Conservation (phyloP, 2,329 filamentous ascomycete species). For the Apiospora saccharicola region DNA sequence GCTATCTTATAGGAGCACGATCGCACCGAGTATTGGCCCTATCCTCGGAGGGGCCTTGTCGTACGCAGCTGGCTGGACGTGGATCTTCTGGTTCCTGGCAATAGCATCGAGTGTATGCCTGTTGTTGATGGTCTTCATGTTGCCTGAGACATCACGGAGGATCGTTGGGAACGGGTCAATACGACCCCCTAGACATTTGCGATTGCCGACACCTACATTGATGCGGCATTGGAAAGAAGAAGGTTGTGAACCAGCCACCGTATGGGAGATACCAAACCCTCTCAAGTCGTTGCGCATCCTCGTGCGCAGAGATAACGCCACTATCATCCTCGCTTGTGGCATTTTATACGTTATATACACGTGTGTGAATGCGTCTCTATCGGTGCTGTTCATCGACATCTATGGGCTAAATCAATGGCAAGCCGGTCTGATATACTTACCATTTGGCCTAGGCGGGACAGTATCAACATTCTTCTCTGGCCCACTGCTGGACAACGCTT, state of each 20-base stretch:
- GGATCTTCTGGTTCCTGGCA: constrained; percentile 48
- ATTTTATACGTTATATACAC: constrained; percentile 33
- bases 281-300: constrained; percentile 32
- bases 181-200: constrained; percentile 23
- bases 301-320: constrained; percentile 28
- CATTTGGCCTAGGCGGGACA: constrained; percentile 35
- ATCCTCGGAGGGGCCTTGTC: constrained; percentile 44
- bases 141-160: constrained; percentile 42
- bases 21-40: constrained; percentile 37
- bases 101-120: constrained; percentile 39
- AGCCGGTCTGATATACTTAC: constrained; percentile 36
- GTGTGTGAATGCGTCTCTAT: constrained; percentile 35
- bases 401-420: constrained; percentile 35
- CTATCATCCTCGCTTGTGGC: constrained; percentile 31
- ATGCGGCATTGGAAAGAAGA: constrained; percentile 16
- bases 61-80: constrained; percentile 44
- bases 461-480: constrained; percentile 35
- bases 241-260: not conserved
- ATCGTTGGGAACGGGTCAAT: constrained; percentile 42
- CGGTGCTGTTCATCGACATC: constrained; percentile 33
- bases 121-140: constrained; percentile 30
- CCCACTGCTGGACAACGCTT: constrained; percentile 32
- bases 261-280: constrained; percentile 29
- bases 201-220: constrained; percentile 1
- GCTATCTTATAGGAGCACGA: not conserved